Evolutionary conservation across 768 basidiomycete species (phyloP).

Genomic region (Chalciporus chontae): DNA sequence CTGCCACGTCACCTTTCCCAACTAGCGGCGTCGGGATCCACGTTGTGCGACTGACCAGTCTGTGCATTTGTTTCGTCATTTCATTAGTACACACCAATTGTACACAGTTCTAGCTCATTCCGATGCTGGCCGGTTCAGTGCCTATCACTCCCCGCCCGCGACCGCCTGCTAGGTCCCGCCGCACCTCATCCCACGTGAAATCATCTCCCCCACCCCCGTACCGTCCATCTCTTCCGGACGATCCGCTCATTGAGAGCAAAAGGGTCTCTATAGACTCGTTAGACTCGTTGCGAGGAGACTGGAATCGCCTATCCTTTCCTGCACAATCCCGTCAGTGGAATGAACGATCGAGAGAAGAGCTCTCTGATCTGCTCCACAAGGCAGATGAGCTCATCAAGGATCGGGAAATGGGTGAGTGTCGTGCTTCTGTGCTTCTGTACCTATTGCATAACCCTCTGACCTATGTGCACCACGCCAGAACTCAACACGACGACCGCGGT

Average conservation of each 20-base stretch:
- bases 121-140: conserved; percentile 36
- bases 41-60: neutral
- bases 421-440: conserved; percentile 21
- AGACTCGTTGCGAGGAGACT: conserved; percentile 11
- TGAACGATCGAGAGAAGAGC: conserved; percentile 70
- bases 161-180: conserved; percentile 66
- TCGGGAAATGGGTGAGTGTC: conserved; percentile 60
- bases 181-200: conserved; percentile 37
- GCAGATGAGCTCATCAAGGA: conserved; percentile 75
- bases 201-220: conserved; percentile 58
- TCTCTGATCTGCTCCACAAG: conserved; percentile 63
- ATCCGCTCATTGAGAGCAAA: conserved; percentile 26
- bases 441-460: conserved; percentile 8
- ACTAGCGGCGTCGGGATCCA: neutral
- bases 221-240: conserved; percentile 34
- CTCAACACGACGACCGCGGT: conserved; percentile 64
- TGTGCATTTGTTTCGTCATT: neutral
- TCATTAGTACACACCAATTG: neutral
- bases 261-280: conserved; percentile 31
- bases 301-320: conserved; percentile 21
- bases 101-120: conserved; percentile 28
- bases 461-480: conserved; percentile 38
- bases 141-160: conserved; percentile 54
- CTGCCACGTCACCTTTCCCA: conserved; percentile 1
- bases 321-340: conserved; percentile 46